A percentile compares a stretch with the other conserved stretches of the same genome.
Conservation (phyloP, 2,329 filamentous ascomycete genomes). For the Arachnomyces sp. region DNA sequence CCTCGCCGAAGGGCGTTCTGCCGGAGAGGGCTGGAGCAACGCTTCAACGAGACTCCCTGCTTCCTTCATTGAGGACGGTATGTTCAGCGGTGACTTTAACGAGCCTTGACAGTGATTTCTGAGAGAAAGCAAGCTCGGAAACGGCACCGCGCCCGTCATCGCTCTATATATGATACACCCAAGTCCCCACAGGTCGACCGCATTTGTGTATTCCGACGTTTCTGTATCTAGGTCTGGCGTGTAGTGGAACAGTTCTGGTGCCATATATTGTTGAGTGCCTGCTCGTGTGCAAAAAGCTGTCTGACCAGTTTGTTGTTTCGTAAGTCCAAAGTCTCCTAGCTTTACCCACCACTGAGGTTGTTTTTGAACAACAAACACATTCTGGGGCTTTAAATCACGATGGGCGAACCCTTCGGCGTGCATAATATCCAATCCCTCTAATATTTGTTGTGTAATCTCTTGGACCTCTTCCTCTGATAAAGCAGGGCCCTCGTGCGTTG, state of each 20-base stretch:
- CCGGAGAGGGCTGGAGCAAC: too few species aligned
- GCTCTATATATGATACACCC: too few species aligned
- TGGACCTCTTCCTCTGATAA: conserved; percentile 22
- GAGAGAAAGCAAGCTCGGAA: too few species aligned
- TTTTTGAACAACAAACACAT: conserved; percentile 13
- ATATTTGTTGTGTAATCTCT: conserved; percentile 23
- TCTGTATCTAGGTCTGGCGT: not conserved
- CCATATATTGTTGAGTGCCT: not conserved
- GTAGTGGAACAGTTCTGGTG: not conserved
- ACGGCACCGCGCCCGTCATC: too few species aligned
- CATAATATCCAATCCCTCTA: conserved; percentile 29
- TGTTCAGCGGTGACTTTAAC: not conserved
- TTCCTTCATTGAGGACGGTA: too few species aligned
- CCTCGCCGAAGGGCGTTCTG: too few species aligned
- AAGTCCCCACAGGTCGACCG: not conserved
- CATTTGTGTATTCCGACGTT: not conserved
- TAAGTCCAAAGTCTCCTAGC: conserved; percentile 18
- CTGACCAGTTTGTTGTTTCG: conserved; percentile 7
- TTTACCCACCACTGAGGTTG: conserved; percentile 14
- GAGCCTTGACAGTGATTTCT: too few species aligned
- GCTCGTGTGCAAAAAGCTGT: not conserved
- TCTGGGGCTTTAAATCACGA: conserved; percentile 32
- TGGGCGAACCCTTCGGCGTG: conserved; percentile 30
- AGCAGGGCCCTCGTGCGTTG: not conserved
- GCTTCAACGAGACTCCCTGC: too few species aligned